These are phyloP conservation scores for Euphorbia peplus DNA, from an alignment of 345 rosid genomes.

Conservation along the genomic window DNA sequence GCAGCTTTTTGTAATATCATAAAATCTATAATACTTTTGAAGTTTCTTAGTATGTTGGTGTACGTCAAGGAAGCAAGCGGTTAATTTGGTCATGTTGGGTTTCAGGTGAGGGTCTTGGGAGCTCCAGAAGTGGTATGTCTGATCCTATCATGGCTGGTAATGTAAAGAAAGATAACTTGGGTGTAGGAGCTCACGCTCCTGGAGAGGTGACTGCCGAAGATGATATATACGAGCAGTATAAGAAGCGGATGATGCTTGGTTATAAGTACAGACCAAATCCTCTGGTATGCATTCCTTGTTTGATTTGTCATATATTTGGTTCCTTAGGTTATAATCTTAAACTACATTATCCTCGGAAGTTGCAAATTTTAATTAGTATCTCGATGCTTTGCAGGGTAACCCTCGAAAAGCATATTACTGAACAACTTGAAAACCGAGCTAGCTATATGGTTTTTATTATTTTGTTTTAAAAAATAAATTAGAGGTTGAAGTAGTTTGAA, in stretches of 20 bases:
- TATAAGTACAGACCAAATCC: slow-evolving; percentile 95
- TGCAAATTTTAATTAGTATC: slow-evolving; percentile 3
- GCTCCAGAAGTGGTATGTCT: slow-evolving; percentile 84
- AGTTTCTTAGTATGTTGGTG: neutral
- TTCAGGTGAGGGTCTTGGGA: slow-evolving; percentile 95
- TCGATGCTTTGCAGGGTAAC: slow-evolving; percentile 45
- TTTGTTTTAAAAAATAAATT: slow-evolving; percentile 8
- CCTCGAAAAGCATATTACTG: slow-evolving; percentile 72
- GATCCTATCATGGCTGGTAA: slow-evolving; percentile 91
- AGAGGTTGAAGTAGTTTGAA: slow-evolving; percentile 1
- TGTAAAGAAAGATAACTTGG: slow-evolving; percentile 82
- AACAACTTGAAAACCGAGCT: neutral
- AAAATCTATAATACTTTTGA: neutral
- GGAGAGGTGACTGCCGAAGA: slow-evolving; percentile 90
- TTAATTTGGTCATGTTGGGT: slow-evolving; percentile 18
- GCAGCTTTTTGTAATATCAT: neutral
- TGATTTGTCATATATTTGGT: neutral
- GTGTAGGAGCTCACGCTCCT: slow-evolving; percentile 90
- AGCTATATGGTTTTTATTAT: neutral
- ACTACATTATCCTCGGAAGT: neutral
- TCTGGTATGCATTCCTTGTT: slow-evolving; percentile 44
- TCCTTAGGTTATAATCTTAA: neutral
- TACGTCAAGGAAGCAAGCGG: neutral
- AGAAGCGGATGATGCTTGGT: slow-evolving; percentile 99
- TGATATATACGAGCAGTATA: slow-evolving; percentile 97